Evolutionary conservation across 2,329 filamentous ascomycete species (phyloP), one percentile per base, ranked within the genome.

Genomic region (Diaporthe vaccinii): DNA sequence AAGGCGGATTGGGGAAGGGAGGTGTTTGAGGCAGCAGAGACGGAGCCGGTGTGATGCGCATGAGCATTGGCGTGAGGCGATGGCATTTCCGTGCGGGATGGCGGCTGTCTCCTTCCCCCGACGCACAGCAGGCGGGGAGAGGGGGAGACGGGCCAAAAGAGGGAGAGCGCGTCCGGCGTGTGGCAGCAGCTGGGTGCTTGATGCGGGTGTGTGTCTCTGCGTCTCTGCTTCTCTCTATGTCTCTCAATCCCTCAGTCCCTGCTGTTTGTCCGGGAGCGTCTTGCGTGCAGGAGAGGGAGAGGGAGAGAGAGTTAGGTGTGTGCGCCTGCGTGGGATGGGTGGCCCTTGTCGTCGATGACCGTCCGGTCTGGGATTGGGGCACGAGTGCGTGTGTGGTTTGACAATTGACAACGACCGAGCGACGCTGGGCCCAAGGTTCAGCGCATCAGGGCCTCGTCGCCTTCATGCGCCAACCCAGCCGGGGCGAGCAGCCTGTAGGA

Each of bases 1-100:
- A 73, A 75, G 44, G 73, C 73, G 39, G 75, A 75, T 41, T 71
- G 69, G 73, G 75, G 75, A 58, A 76, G 75, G 49, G 73, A 28
- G 10, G 72, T 49, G 69, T 57, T 53, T 62, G 70, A 51, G 61
- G 59, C 55, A 44, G 73, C 55, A 55, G 75, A 72, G 36, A 65
- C 73, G 46, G 75, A 68, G 70, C 46, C 73, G 53, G 69, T 51
- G 55, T 72, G 71, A 58, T 73, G 70, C 39, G 74, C 61, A 61
- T 73, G 62, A 59, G 69, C 51, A 53, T 69, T 59, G 58, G 75
- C 73, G 58, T 75, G 73, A 75, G 75, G 69, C 53, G 73, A 75
- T 58, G 73, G 51, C 75, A 76, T 76, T 69, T 62, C 75, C 72
- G 73, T 55, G 41, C 62, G 67, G 28, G 57, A 36, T 70, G 68